Evolutionary conservation across 2,329 filamentous ascomycete genomes (phyloP).

Genomic region (Aspergillus proliferans): DNA sequence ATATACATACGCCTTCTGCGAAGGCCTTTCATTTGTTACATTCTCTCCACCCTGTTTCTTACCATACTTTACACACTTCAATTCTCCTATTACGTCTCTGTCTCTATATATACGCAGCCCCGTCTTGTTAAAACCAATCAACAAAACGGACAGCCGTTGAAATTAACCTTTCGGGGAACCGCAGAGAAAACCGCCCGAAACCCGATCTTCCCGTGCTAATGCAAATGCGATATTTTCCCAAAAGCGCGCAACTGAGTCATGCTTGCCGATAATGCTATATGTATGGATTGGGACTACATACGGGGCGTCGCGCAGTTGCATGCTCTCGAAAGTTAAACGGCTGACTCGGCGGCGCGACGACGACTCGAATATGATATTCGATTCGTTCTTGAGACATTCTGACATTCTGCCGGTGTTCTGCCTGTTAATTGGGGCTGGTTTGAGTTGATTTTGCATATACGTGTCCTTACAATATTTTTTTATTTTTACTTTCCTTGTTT

Average conservation of each 20-base stretch:
- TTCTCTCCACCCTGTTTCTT: background rate
- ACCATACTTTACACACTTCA: too few species aligned
- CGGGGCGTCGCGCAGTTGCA: too few species aligned
- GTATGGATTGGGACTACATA: too few species aligned
- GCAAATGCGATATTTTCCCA: background rate
- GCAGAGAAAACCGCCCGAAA: background rate
- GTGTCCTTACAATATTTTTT: background rate
- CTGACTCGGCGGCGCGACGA: background rate
- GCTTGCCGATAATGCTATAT: too few species aligned
- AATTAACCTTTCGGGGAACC: background rate
- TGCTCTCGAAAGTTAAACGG: too few species aligned
- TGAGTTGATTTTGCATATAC: background rate
- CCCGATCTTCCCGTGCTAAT: background rate
- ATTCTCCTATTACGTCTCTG: too few species aligned
- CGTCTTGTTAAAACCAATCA: too few species aligned
- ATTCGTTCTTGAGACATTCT: background rate
- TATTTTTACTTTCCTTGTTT: constrained; percentile 3
- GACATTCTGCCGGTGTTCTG: background rate
- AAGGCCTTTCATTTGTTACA: background rate
- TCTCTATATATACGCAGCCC: too few species aligned
- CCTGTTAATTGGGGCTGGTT: background rate
- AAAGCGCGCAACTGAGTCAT: background rate
- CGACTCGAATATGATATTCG: background rate
- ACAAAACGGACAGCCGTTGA: background rate
- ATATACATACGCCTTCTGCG: background rate